Percentiles rank a stretch among this genome's conserved stretches.
Evolutionary conservation across 768 basidiomycete genomes (phyloP).

Genomic region (Mycena alexandri): DNA sequence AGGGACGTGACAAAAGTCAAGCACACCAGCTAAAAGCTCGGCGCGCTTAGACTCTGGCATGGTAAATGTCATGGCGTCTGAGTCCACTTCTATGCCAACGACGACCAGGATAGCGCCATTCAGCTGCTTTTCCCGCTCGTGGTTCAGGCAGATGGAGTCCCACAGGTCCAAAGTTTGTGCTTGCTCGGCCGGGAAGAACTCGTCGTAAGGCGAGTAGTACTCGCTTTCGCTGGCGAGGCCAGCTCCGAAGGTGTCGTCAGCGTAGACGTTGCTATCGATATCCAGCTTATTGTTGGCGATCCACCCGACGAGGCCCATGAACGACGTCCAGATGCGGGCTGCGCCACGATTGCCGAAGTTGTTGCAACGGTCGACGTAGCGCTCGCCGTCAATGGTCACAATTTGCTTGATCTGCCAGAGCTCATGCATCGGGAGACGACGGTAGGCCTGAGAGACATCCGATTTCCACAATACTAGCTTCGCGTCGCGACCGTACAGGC

Average conservation of each 20-base stretch:
- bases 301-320: slow-evolving; percentile 44
- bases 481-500: slow-evolving; percentile 28
- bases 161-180: slow-evolving; percentile 50
- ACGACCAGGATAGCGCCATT: slow-evolving; percentile 45
- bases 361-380: slow-evolving; percentile 29
- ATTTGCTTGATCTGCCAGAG: slow-evolving; percentile 50
- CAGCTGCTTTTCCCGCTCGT: slow-evolving; percentile 55
- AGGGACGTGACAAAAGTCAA: background rate
- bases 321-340: slow-evolving; percentile 39
- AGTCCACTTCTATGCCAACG: slow-evolving; percentile 43
- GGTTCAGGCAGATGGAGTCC: slow-evolving; percentile 55
- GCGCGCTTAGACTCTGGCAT: slow-evolving; percentile 16
- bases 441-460: slow-evolving; percentile 52
- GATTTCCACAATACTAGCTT: slow-evolving; percentile 51
- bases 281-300: slow-evolving; percentile 41
- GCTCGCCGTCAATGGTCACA: slow-evolving; percentile 16
- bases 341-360: background rate
- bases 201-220: slow-evolving; percentile 18
- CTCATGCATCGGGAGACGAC: slow-evolving; percentile 42
- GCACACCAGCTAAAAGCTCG: slow-evolving; percentile 35
- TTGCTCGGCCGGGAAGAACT: background rate
- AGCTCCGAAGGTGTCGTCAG: slow-evolving; percentile 48
- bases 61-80: no score
- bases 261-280: slow-evolving; percentile 45
- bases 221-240: slow-evolving; percentile 43